Evolutionary conservation across 2,329 filamentous ascomycete species (phyloP).

Genomic region (Incumbomyces delicatus): DNA sequence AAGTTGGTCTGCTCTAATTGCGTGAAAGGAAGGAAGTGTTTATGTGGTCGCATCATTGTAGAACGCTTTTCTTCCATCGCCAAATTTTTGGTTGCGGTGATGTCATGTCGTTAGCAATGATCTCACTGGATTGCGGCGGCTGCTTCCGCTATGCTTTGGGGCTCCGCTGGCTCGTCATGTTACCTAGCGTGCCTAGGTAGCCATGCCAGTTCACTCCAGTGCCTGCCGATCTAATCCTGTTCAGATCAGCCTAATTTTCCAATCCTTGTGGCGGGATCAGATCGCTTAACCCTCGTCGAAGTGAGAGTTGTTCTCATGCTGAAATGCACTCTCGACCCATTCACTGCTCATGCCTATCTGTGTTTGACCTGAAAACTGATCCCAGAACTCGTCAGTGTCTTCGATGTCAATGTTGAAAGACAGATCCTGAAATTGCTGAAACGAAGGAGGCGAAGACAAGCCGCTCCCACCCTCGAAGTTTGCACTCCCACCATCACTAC

Average conservation of each 20-base stretch:
- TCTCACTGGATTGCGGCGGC: background rate
- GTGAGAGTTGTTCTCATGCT: background rate
- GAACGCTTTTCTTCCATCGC: background rate
- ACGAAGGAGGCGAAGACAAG: slow-evolving; percentile 9
- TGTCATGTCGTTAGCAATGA: slow-evolving; percentile 3
- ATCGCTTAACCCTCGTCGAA: background rate
- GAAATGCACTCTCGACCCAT: slow-evolving; percentile 23
- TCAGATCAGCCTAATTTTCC: too few species aligned
- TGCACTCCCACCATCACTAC: background rate
- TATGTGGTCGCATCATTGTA: background rate
- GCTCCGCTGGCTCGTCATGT: background rate
- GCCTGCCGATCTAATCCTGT: background rate
- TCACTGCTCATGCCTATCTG: slow-evolving; percentile 35
- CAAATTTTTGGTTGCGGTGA: background rate
- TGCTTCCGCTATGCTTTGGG: background rate
- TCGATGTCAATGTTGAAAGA: slow-evolving; percentile 28
- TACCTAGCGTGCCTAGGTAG: too few species aligned
- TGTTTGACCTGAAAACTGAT: slow-evolving; percentile 31
- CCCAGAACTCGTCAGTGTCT: slow-evolving; percentile 33
- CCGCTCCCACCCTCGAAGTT: slow-evolving; percentile 4
- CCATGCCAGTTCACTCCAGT: background rate
- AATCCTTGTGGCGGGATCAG: too few species aligned
- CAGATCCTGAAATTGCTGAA: slow-evolving; percentile 22
- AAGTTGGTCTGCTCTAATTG: background rate
- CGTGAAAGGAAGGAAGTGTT: background rate